Base-by-base conservation (phyloP, 2,329 filamentous ascomycete genomes). In the Clonostachys rosea region DNA sequence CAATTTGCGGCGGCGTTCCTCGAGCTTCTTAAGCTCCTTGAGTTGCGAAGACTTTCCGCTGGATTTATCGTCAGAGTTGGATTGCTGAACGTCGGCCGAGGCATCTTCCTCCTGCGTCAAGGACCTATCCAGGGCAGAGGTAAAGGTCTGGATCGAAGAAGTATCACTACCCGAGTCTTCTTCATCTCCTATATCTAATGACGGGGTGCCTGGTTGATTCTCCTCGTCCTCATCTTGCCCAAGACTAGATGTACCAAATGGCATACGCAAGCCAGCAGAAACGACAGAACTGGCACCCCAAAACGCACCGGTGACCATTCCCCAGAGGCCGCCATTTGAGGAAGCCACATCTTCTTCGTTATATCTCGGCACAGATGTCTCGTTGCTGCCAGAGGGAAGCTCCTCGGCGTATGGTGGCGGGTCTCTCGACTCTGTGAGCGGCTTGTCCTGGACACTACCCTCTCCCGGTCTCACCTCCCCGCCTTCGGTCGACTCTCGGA, bases 1-100 rank as follows among this genome's bases (percentile, higher is more conserved):
- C 0, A 88, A 69, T 55, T 84, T 83, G 43, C 68, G 72, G 9
- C 78, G 78, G 48, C 79, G 78, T 14, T 81, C 74, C 42, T 81
- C 71, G 9, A 88, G 74, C 57, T 84, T 86, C 49, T 71, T 69
- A 5, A 90, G 73, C 54, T 88, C 83, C 56, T 83, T 85, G 30
- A 87, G 83, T 53, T 59, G 42, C 46, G 62, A 37, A 53, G 60
- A 48, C 52, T 59, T 50, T 49, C 33, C 47, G 8, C 55, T 59
- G 10, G 48, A 60, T 37, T 54, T 60, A 3, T 71, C 71, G 34
- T 70, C 67, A 2, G 70, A 75, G 17, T 57, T 52, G 24, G 54
- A 61, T 44, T 56, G 61, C 4, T 55, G 50, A 5, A 54, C 45
- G 46, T 52, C 66, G 30, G 52, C 57, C 5, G 54, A 48, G 9